Conservation (phyloP, 225 moss, liverwort and hornwort species). For the Anthoceros angustus region DNA sequence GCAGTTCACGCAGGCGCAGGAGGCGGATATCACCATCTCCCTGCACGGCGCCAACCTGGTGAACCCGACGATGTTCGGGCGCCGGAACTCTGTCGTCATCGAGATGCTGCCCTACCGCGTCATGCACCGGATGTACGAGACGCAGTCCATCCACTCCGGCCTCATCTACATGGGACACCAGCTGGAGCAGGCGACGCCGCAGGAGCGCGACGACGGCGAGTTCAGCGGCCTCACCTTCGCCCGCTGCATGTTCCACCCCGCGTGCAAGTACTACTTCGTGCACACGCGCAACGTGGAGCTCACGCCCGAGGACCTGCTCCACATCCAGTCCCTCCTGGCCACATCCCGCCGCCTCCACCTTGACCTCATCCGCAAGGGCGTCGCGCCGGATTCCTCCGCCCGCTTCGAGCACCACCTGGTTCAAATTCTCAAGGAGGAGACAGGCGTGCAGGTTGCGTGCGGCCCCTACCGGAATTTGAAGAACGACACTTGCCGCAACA, state of each 20-base stretch:
- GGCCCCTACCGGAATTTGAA: neutral
- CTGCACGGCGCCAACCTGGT: conserved; percentile 1
- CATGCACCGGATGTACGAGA: neutral
- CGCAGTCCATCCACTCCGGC: neutral
- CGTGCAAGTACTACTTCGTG: neutral
- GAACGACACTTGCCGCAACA: neutral
- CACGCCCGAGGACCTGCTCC: neutral
- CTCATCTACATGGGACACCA: neutral
- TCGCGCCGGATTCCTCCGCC: neutral
- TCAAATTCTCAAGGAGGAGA: neutral
- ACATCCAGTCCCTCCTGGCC: neutral
- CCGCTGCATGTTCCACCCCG: neutral
- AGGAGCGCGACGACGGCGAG: neutral
- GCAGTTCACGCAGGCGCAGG: neutral
- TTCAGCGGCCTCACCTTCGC: neutral
- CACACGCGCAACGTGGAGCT: neutral
- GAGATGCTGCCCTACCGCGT: neutral
- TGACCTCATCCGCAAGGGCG: neutral
- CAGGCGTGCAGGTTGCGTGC: neutral
- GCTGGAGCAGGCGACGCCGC: neutral
- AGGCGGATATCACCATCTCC: neutral
- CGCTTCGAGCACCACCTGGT: neutral
- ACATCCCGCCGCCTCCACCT: neutral
- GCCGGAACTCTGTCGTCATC: neutral
- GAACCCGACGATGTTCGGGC: neutral